phyloP scores from a whole-genome alignment of 1,284 basidiomycete species.

The Ceratobasidium sp. region DNA sequence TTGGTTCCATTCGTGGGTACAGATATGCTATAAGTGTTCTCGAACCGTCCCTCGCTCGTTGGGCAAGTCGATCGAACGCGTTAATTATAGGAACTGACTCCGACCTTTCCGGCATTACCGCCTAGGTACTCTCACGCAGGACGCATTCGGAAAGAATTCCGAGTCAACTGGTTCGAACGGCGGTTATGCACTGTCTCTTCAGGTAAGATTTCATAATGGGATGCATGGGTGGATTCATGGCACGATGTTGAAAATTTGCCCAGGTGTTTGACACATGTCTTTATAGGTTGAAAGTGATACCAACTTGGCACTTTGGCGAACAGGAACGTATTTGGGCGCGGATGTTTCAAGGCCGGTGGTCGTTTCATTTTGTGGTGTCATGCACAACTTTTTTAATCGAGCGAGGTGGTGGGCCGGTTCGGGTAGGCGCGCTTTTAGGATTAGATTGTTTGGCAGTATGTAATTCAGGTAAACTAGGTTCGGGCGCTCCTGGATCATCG shows the following conservation, averaged over 20 bases:
- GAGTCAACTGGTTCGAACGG: background rate
- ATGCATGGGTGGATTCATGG: background rate
- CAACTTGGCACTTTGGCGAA: constrained; percentile 8
- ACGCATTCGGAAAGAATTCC: background rate
- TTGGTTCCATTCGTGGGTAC: too few relatives aligned
- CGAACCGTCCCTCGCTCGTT: too few relatives aligned
- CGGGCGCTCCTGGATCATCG: too few relatives aligned
- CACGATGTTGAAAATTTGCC: background rate
- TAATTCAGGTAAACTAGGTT: constrained; percentile 7
- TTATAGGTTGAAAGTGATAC: constrained; percentile 5
- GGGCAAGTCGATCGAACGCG: too few relatives aligned
- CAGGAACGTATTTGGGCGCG: constrained; percentile 3
- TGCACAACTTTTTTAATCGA: constrained; percentile 14
- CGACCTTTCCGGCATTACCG: too few relatives aligned
- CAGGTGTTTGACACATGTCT: constrained; percentile 6
- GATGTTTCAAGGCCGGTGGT: constrained; percentile 4
- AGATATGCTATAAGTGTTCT: too few relatives aligned
- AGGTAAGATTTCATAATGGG: constrained; percentile 1
- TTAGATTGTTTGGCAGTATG: constrained; percentile 20
- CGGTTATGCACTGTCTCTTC: background rate
- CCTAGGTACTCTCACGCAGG: too few relatives aligned
- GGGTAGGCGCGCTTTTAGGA: constrained; percentile 18
- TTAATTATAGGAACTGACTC: too few relatives aligned
- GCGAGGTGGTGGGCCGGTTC: constrained; percentile 19
- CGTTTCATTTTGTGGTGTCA: constrained; percentile 16